Evolutionary conservation across 2,329 filamentous ascomycete species (phyloP).

Genomic region (Coccinonectria pachysandricola): DNA sequence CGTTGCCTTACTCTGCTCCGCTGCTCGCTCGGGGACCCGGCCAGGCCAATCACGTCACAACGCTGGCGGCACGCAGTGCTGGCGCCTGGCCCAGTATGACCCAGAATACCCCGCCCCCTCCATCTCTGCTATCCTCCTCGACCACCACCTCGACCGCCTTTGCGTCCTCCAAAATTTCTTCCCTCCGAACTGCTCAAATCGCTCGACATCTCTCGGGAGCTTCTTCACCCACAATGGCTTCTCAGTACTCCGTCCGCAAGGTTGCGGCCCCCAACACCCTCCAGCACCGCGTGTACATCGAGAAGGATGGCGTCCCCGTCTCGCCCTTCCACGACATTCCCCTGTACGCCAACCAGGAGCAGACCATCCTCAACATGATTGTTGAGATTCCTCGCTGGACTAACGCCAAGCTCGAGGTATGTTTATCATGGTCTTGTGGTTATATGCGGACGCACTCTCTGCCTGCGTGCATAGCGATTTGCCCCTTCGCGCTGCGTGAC

Average conservation of each 20-base stretch:
- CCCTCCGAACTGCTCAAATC: constrained; percentile 41
- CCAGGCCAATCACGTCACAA: constrained; percentile 17
- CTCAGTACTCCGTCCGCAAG: constrained; percentile 71
- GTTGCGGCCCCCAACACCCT: constrained; percentile 83
- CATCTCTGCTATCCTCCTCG: constrained; percentile 18
- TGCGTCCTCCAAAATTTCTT: constrained; percentile 33
- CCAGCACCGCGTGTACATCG: constrained; percentile 94
- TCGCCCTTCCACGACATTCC: constrained; percentile 98
- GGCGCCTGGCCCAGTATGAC: constrained; percentile 13
- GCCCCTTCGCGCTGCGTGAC: too few relatives aligned
- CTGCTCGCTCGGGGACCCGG: constrained; percentile 6
- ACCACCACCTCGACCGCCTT: constrained; percentile 12
- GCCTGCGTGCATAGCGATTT: too few relatives aligned
- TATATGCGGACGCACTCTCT: too few relatives aligned
- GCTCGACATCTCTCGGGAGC: constrained; percentile 41
- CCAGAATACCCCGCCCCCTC: constrained; percentile 29
- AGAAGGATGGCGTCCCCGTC: constrained; percentile 90
- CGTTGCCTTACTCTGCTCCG: constrained; percentile 2
- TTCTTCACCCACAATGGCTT: constrained; percentile 37
- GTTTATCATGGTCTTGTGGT: too few relatives aligned
- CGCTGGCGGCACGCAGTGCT: constrained; percentile 14
- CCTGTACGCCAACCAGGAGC: constrained; percentile 91
- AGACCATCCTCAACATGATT: constrained; percentile 97
- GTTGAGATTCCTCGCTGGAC: constrained; percentile 99
- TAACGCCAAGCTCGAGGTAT: constrained; percentile 97